Evolutionary conservation across 2,329 filamentous ascomycete genomes (phyloP).

Genomic region (Penicillium sp.): DNA sequence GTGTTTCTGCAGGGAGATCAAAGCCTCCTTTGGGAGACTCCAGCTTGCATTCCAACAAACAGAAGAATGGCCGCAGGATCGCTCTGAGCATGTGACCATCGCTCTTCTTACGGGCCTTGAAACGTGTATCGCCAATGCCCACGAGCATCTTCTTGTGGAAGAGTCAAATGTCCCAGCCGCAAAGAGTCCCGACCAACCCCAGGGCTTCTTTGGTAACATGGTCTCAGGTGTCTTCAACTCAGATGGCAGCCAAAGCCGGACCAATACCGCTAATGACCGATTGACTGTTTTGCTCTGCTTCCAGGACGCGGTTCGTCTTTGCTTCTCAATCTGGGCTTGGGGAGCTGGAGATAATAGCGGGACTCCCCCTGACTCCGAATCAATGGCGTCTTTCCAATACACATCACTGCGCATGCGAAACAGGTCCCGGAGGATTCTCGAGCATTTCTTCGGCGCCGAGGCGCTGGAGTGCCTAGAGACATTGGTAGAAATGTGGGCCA

Average conservation of each 20-base stretch:
- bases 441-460: constrained; percentile 91
- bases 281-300: constrained; percentile 95
- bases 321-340: constrained; percentile 96
- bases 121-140: constrained; percentile 83
- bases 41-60: constrained; percentile 56
- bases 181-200: constrained; percentile 82
- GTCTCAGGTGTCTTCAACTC: constrained; percentile 87
- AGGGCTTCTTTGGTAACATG: constrained; percentile 93
- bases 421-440: constrained; percentile 81
- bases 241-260: constrained; percentile 77
- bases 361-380: constrained; percentile 66
- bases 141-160: constrained; percentile 79
- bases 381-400: constrained; percentile 83
- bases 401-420: constrained; percentile 92
- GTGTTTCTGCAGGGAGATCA: constrained; percentile 82
- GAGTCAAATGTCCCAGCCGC: constrained; percentile 70
- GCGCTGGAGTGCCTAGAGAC: constrained; percentile 93
- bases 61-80: constrained; percentile 46
- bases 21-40: constrained; percentile 72
- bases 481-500: constrained; percentile 81
- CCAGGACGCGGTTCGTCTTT: constrained; percentile 91
- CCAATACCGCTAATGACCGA: constrained; percentile 87
- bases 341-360: constrained; percentile 61
- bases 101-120: constrained; percentile 92
- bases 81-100: constrained; percentile 68